phyloP scores from a whole-genome alignment of 1,284 basidiomycete genomes.

The Cystobasidium slooffiae region DNA sequence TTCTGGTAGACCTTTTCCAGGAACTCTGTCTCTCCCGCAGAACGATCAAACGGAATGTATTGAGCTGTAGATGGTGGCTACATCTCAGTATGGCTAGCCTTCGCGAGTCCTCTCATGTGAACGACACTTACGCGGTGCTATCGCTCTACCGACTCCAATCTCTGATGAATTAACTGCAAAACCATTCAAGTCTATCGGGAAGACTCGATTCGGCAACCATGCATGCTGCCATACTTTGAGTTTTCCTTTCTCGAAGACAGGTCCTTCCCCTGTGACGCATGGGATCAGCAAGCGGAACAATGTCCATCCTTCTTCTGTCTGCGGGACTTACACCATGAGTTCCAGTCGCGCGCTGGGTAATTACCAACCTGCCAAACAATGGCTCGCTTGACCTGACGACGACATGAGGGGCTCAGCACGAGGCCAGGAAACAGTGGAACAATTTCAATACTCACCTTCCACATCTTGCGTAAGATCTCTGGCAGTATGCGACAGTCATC shows the following conservation, averaged over 20 bases:
- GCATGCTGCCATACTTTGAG: constrained; percentile 33
- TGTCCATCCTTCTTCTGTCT: neutral
- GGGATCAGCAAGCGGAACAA: neutral
- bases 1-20: constrained; percentile 39
- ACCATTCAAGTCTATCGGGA: constrained; percentile 42
- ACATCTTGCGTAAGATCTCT: constrained; percentile 40
- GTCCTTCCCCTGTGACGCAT: constrained; percentile 36
- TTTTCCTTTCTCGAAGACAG: constrained; percentile 42
- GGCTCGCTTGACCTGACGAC: constrained; percentile 32
- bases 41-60: constrained; percentile 39
- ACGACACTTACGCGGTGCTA: constrained; percentile 36
- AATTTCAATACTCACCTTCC: constrained; percentile 29
- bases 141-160: constrained; percentile 25
- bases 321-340: constrained; percentile 30
- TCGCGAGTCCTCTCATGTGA: neutral
- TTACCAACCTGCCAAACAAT: constrained; percentile 42
- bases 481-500: constrained; percentile 39
- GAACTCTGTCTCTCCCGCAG: constrained; percentile 41
- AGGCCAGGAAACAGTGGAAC: neutral
- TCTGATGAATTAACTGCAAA: constrained; percentile 42
- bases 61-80: neutral
- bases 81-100: constrained; percentile 16
- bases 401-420: neutral
- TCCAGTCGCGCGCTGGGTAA: constrained; percentile 29
- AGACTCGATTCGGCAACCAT: constrained; percentile 41